phyloP scores from a whole-genome alignment of 805 yeast genomes.

The Ogataea zsoltii region DNA sequence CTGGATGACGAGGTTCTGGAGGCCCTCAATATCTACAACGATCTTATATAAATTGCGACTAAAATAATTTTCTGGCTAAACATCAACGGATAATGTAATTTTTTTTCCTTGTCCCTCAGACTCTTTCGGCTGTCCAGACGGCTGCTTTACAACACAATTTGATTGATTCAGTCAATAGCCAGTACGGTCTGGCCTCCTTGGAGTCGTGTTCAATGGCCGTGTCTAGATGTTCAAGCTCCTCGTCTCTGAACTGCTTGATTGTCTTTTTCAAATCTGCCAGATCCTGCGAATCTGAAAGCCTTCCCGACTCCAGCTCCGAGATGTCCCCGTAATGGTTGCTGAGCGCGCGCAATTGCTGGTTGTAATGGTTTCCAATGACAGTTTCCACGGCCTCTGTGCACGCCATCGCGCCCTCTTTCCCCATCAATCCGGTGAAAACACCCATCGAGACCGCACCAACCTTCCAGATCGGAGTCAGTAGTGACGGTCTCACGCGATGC shows the following conservation, averaged over 20 bases:
- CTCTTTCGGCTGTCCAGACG: slow-evolving; percentile 85
- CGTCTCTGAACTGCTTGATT: slow-evolving; percentile 82
- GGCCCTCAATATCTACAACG: slow-evolving; percentile 61
- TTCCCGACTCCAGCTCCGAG: slow-evolving; percentile 33
- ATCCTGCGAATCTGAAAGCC: slow-evolving; percentile 48
- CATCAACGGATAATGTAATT: not conserved
- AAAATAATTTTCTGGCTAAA: not conserved
- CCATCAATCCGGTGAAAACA: slow-evolving; percentile 76
- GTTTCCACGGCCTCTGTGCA: slow-evolving; percentile 99
- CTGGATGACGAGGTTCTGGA: slow-evolving; percentile 73
- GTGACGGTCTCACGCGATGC: slow-evolving; percentile 86
- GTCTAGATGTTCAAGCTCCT: slow-evolving; percentile 91
- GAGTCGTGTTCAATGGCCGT: slow-evolving; percentile 94
- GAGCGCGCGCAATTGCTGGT: slow-evolving; percentile 79
- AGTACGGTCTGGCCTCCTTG: slow-evolving; percentile 88
- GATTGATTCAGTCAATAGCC: slow-evolving; percentile 83
- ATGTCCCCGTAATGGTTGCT: slow-evolving; percentile 61
- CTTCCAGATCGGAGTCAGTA: slow-evolving; percentile 92
- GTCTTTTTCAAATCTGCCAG: slow-evolving; percentile 55
- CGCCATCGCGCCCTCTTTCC: slow-evolving; percentile 98
- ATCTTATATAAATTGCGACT: slow-evolving; percentile 24
- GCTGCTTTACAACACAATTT: slow-evolving; percentile 85
- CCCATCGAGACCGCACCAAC: slow-evolving; percentile 88
- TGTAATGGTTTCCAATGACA: slow-evolving; percentile 95
- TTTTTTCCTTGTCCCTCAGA: too few relatives aligned